phyloP scores from a whole-genome alignment of 139 green algal genomes.

The Chlorella sorokiniana region DNA sequence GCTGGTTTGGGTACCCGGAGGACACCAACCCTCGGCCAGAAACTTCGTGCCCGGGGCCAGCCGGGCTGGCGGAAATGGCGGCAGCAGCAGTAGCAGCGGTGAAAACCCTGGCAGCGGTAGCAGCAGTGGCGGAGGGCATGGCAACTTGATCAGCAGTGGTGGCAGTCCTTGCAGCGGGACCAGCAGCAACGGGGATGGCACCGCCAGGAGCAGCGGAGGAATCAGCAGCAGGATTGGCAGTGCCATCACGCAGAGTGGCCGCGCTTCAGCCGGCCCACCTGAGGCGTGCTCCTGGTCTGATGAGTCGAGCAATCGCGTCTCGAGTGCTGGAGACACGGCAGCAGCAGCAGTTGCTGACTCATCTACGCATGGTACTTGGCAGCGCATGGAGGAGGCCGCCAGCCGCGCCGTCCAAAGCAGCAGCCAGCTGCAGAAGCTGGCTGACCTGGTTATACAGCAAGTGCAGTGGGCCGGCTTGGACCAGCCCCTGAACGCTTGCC shows the following conservation, averaged over 20 bases:
- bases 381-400: not conserved
- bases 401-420: not conserved
- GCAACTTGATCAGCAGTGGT: not conserved
- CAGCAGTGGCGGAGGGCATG: not conserved
- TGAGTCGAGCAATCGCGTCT: no score
- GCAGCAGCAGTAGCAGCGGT: not conserved
- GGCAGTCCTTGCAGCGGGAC: not conserved
- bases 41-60: slow-evolving; percentile 71
- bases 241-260: no score
- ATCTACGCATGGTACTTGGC: not conserved
- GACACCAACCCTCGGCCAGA: slow-evolving; percentile 67
- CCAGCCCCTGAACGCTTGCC: not conserved
- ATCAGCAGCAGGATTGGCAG: no score
- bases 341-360: not conserved
- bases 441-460: not conserved
- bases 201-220: no score
- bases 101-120: not conserved
- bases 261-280: no score
- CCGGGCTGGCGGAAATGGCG: not conserved
- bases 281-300: no score
- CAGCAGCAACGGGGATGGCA: slow-evolving; percentile 33
- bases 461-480: no score
- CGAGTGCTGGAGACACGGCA: not conserved
- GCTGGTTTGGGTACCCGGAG: slow-evolving; percentile 87
- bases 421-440: slow-evolving; percentile 15